Evolutionary conservation across 2,329 filamentous ascomycete genomes (phyloP), one percentile per base, ranked within the genome.

Genomic region (Ophiostoma montium): DNA sequence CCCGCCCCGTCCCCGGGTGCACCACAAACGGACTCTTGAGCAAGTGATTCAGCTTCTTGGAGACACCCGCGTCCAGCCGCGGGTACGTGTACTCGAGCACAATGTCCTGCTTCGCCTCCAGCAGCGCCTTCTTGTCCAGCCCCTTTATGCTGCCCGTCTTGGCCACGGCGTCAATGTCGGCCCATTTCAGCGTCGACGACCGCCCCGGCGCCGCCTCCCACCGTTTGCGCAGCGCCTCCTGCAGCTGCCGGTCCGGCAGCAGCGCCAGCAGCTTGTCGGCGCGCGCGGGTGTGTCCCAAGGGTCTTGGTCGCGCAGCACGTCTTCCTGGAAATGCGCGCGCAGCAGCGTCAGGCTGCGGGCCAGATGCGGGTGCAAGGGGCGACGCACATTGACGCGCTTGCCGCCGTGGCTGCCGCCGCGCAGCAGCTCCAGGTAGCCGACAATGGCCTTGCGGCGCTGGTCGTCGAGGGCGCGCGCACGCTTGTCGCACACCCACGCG

Each of bases 1-100:
- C 86, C 49, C 90, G 72, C 1, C 92, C 90, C 0, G 92, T 98
- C 16, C 88, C 88, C 0, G 92, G 92, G 63, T 98, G 92, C 35
- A 98, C 82, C 53, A 95, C 90, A 61, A 98, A 98, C 0, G 92
- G 92, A 54, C 83, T 89, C 64, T 98, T 98, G 58, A 98, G 80
- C 74, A 98, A 78, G 74, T 98, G 92, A 69, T 95, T 96, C 50
- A 94, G 78, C 63, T 95, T 95, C 72, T 96, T 96, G 61, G 85
- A 92, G 62, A 98, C 92, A 65, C 95, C 88, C 53, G 92, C 89
- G 71, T 98, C 92, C 49, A 98, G 84, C 35, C 92, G 83, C 3
- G 92, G 92, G 65, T 98, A 98, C 7, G 92, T 95, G 67, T 98
- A 96, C 67, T 98, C 92, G 30, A 98, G 77, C 3, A 96, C 82